Evolutionary conservation across 2,329 filamentous ascomycete species (phyloP).

Genomic region (Plectosphaerella cucumerina): DNA sequence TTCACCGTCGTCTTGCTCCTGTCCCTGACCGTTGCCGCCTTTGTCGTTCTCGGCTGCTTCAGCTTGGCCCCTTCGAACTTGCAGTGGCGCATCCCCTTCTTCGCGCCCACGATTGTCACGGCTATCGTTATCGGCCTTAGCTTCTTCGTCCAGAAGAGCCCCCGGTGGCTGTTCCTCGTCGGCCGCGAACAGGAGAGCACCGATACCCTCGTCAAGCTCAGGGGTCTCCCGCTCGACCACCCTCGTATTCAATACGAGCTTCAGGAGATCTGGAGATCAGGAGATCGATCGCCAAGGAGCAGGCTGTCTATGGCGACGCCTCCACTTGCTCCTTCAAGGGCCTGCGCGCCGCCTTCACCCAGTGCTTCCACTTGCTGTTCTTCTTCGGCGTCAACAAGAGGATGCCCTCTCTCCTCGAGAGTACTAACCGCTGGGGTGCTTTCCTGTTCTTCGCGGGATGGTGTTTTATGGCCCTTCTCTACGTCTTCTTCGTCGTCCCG

Average conservation of each 20-base stretch:
- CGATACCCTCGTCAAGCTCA: slow-evolving; percentile 48
- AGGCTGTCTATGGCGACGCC: background rate
- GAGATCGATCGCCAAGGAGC: slow-evolving; percentile 20
- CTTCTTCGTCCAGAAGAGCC: slow-evolving; percentile 55
- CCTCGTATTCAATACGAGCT: slow-evolving; percentile 31
- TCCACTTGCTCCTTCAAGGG: background rate
- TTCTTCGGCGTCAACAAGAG: slow-evolving; percentile 26
- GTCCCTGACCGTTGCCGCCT: slow-evolving; percentile 24
- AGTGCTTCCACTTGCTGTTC: slow-evolving; percentile 36
- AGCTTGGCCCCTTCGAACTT: slow-evolving; percentile 51
- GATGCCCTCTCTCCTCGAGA: slow-evolving; percentile 22
- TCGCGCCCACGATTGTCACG: slow-evolving; percentile 34
- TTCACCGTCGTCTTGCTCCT: slow-evolving; percentile 40
- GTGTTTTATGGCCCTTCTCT: slow-evolving; percentile 25
- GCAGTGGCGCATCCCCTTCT: slow-evolving; percentile 36
- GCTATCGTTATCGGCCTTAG: slow-evolving; percentile 50
- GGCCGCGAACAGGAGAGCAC: slow-evolving; percentile 65
- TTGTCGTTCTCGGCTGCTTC: slow-evolving; percentile 41
- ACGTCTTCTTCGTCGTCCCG: slow-evolving; percentile 31
- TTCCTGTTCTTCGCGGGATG: slow-evolving; percentile 27
- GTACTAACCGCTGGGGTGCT: slow-evolving; percentile 22
- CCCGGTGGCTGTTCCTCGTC: slow-evolving; percentile 63
- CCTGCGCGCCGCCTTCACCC: slow-evolving; percentile 28
- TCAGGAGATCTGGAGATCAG: slow-evolving; percentile 47
- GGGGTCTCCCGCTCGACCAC: slow-evolving; percentile 31